These are phyloP conservation scores for Neofusicoccum umdonicola DNA, from an alignment of 2,329 filamentous ascomycete species.

Conservation along the genomic window DNA sequence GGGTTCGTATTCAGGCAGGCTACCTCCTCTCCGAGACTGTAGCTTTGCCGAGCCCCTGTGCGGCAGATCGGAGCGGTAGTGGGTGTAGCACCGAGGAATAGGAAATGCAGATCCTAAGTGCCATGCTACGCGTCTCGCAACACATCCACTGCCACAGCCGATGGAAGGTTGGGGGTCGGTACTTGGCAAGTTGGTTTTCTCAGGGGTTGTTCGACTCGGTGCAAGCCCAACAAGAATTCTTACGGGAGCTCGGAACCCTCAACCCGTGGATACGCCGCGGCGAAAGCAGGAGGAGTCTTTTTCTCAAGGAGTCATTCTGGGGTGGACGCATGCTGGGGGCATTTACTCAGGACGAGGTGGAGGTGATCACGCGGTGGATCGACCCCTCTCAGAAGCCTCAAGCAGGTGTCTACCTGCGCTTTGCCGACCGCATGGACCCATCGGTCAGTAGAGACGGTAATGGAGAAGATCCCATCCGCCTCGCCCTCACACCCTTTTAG, in stretches of 20 bases:
- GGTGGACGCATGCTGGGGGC: constrained; percentile 51
- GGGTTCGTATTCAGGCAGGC: constrained; percentile 45
- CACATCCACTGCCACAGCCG: constrained; percentile 42
- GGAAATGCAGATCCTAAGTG: too few species aligned
- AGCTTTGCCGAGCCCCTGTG: too few species aligned
- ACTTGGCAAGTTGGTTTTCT: constrained; percentile 44
- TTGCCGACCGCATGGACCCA: too few species aligned
- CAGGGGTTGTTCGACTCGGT: constrained; percentile 29
- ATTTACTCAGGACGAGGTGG: constrained; percentile 46
- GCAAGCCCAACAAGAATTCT: constrained; percentile 36
- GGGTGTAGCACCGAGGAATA: too few species aligned
- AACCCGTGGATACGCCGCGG: constrained; percentile 45
- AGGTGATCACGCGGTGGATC: constrained; percentile 42
- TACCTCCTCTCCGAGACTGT: constrained; percentile 36
- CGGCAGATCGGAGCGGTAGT: too few species aligned
- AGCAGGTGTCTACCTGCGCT: too few species aligned
- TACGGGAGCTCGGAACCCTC: constrained; percentile 34
- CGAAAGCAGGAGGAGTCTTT: constrained; percentile 38
- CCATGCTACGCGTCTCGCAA: constrained; percentile 28
- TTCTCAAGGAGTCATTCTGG: constrained; percentile 46
- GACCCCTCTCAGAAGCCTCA: constrained; percentile 19
- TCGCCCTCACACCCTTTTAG: too few species aligned
- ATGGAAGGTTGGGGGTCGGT: constrained; percentile 39
- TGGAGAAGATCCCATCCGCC: too few species aligned
- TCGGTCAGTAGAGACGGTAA: too few species aligned